Evolutionary conservation across 1,284 basidiomycete genomes (phyloP).

Genomic region (Papiliotrema laurentii): DNA sequence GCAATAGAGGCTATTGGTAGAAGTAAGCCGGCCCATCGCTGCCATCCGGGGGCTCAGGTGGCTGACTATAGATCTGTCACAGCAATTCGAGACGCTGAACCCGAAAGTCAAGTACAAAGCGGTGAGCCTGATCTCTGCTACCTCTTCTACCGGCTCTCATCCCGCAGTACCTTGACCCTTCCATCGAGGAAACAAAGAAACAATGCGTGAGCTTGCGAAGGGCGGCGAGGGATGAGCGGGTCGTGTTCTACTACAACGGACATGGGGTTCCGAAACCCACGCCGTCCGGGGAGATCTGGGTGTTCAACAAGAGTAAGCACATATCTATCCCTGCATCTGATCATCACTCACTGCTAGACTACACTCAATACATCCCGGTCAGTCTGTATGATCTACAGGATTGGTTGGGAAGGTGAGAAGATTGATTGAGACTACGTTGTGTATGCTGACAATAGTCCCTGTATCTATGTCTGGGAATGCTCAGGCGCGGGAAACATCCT

Average conservation of each 20-base stretch:
- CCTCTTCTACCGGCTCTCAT: too few relatives aligned
- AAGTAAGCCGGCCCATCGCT: constrained; percentile 31
- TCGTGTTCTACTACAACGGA: constrained; percentile 97
- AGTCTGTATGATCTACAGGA: constrained; percentile 87
- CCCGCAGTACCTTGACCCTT: constrained; percentile 78
- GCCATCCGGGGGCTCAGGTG: constrained; percentile 1
- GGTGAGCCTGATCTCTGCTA: too few relatives aligned
- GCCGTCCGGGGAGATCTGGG: constrained; percentile 94
- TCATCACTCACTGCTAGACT: constrained; percentile 49
- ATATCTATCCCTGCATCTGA: not conserved
- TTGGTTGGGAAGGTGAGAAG: constrained; percentile 71
- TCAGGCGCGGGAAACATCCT: constrained; percentile 92
- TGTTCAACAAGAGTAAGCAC: constrained; percentile 80
- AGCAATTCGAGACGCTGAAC: constrained; percentile 88
- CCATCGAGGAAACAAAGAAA: constrained; percentile 87
- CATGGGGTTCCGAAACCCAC: constrained; percentile 98
- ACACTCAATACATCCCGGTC: constrained; percentile 98
- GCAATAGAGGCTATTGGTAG: constrained; percentile 55
- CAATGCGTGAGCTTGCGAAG: constrained; percentile 82
- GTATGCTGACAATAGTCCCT: constrained; percentile 59
- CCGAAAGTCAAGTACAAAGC: constrained; percentile 85
- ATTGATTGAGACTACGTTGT: constrained; percentile 9
- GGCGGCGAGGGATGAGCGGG: constrained; percentile 87
- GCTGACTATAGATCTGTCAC: constrained; percentile 63
- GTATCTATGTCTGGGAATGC: constrained; percentile 98